These are phyloP conservation scores for Fusarium secorum DNA, from an alignment of 2,329 filamentous ascomycete species.

Conservation along the genomic window DNA sequence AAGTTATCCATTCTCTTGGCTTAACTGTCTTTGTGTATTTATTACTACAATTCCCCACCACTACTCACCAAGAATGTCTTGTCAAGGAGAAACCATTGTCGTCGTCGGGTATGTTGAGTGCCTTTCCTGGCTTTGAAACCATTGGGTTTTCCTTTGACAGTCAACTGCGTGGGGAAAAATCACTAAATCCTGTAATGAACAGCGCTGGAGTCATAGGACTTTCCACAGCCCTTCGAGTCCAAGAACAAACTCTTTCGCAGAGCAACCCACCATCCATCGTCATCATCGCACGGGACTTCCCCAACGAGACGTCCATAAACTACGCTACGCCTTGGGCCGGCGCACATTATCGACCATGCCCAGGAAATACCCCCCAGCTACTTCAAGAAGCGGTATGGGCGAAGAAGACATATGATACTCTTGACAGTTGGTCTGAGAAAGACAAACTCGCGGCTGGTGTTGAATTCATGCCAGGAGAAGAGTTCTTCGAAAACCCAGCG, in stretches of 20 bases:
- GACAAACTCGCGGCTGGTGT: not conserved
- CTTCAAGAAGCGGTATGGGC: not conserved
- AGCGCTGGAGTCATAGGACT: constrained; percentile 3
- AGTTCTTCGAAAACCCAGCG: not conserved
- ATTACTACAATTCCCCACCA: fast-evolving
- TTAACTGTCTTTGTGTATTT: not conserved
- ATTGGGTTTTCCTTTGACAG: not conserved
- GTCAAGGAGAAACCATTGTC: not conserved
- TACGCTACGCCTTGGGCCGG: constrained; percentile 9
- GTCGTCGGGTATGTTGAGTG: not conserved
- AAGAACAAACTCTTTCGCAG: not conserved
- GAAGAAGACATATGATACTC: not conserved
- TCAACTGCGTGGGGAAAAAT: fast-evolving
- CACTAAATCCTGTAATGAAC: not conserved
- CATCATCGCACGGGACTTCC: not conserved
- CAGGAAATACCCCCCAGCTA: not conserved
- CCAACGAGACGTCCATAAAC: not conserved
- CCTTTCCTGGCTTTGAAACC: not conserved
- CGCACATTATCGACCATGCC: constrained; percentile 4
- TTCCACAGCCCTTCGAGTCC: not conserved
- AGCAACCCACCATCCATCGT: not conserved
- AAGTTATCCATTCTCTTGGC: no score
- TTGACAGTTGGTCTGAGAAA: not conserved
- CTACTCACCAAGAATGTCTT: not conserved
- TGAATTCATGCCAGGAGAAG: not conserved